Percentiles rank a stretch among this genome's conserved stretches.
phyloP scores from a whole-genome alignment of 2,329 filamentous ascomycete species.

The Xylariomycetidae sp. region DNA sequence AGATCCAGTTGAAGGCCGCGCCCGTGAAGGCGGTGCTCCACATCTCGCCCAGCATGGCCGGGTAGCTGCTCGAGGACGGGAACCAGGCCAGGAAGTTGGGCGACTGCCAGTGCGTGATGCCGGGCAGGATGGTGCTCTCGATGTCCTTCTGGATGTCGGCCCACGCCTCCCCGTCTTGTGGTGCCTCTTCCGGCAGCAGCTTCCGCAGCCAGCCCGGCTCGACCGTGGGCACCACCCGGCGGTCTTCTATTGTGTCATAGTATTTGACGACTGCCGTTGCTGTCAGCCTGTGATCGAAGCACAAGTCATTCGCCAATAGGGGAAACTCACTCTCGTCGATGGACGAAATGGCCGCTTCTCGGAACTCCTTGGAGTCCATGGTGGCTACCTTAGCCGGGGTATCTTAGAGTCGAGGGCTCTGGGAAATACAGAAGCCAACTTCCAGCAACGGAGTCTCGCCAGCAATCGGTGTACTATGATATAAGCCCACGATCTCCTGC shows the following conservation, averaged over 20 bases:
- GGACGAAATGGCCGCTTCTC: conserved; percentile 66
- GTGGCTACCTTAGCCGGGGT: too few relatives aligned
- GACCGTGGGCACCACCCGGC: conserved; percentile 70
- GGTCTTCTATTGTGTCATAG: conserved; percentile 66
- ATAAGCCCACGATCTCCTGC: too few relatives aligned
- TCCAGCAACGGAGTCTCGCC: too few relatives aligned
- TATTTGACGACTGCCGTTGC: conserved; percentile 66
- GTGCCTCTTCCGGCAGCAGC: conserved; percentile 64
- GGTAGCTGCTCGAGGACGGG: conserved; percentile 74
- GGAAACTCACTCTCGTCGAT: conserved; percentile 70
- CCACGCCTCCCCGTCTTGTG: conserved; percentile 66
- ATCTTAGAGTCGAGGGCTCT: too few relatives aligned
- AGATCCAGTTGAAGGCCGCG: conserved; percentile 96
- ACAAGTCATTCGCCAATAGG: not conserved
- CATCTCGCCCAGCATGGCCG: conserved; percentile 84
- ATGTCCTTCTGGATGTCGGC: conserved; percentile 75
- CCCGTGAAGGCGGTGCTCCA: conserved; percentile 85
- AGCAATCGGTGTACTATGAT: too few relatives aligned
- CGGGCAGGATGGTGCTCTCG: conserved; percentile 79
- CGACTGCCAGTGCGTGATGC: conserved; percentile 87
- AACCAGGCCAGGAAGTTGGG: conserved; percentile 97
- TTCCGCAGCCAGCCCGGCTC: conserved; percentile 80
- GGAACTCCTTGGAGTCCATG: conserved; percentile 79
- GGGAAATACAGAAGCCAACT: too few relatives aligned
- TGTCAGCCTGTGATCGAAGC: conserved; percentile 2